Conservation (phyloP, 2,329 filamentous ascomycete species). For the Ascosphaera pollenicola region DNA sequence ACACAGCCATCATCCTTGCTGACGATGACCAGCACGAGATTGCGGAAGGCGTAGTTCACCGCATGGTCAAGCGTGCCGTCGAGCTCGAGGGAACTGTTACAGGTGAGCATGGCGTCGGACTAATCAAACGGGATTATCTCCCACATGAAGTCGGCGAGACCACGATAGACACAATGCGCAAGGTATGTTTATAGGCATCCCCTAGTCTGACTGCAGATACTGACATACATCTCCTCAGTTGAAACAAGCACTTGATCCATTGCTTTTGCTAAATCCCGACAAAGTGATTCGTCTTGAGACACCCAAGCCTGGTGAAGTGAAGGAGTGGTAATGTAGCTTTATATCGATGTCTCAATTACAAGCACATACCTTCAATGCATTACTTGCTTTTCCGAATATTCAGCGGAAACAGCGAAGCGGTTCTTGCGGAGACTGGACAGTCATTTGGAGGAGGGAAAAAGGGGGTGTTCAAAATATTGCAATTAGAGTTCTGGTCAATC, state of each 20-base stretch:
- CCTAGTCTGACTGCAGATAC: constrained; percentile 1
- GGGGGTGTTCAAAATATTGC: too few species aligned
- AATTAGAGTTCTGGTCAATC: too few species aligned
- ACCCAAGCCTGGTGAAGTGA: constrained; percentile 27
- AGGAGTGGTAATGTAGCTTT: constrained; percentile 18
- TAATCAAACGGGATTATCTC: constrained; percentile 46
- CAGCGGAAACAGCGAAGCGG: too few species aligned
- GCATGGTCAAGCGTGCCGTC: constrained; percentile 47
- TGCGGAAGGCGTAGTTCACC: constrained; percentile 38
- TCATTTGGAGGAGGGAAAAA: too few species aligned
- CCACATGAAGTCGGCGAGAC: constrained; percentile 37
- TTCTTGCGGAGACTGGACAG: too few species aligned
- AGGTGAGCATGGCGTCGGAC: constrained; percentile 48
- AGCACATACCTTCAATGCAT: background rate
- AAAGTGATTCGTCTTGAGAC: constrained; percentile 37
- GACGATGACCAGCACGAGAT: constrained; percentile 33
- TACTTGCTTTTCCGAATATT: background rate
- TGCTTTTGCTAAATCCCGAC: constrained; percentile 42
- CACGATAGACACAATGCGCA: constrained; percentile 43
- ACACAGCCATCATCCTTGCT: constrained; percentile 32
- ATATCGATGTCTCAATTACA: background rate
- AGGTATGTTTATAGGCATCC: constrained; percentile 20
- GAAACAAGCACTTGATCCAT: constrained; percentile 42
- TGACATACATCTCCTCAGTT: constrained; percentile 20
- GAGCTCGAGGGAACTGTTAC: constrained; percentile 52